Evolutionary conservation across 2,329 filamentous ascomycete species (phyloP).

Genomic region (Exserohilum turcica): DNA sequence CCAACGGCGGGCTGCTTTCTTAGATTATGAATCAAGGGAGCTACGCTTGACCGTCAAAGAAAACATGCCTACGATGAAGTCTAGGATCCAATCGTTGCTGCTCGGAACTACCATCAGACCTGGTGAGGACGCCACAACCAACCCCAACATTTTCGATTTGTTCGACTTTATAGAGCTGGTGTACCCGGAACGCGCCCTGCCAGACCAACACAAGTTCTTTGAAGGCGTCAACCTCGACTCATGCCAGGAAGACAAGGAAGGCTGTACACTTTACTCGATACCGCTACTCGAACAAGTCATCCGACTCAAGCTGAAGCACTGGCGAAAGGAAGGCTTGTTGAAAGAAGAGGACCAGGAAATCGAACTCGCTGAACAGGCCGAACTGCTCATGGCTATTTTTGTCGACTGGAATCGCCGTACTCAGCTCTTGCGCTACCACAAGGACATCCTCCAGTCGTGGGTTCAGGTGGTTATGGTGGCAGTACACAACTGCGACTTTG

Average conservation of each 20-base stretch:
- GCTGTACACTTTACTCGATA: slow-evolving; percentile 67
- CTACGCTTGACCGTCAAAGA: slow-evolving; percentile 76
- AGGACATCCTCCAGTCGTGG: slow-evolving; percentile 80
- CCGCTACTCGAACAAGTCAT: slow-evolving; percentile 76
- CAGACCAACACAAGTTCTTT: slow-evolving; percentile 65
- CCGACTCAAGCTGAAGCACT: slow-evolving; percentile 68
- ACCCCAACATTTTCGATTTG: slow-evolving; percentile 84
- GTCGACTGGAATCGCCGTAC: slow-evolving; percentile 67
- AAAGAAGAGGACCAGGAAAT: slow-evolving; percentile 44
- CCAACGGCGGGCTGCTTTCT: slow-evolving; percentile 72
- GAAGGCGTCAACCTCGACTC: slow-evolving; percentile 69
- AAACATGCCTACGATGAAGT: slow-evolving; percentile 62
- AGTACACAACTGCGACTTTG: slow-evolving; percentile 80
- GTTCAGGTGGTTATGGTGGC: slow-evolving; percentile 82
- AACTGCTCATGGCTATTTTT: slow-evolving; percentile 62
- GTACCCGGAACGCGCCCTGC: slow-evolving; percentile 53
- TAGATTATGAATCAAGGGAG: slow-evolving; percentile 86
- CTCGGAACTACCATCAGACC: slow-evolving; percentile 74
- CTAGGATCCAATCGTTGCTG: slow-evolving; percentile 64
- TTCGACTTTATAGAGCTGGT: slow-evolving; percentile 85
- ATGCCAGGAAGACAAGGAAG: slow-evolving; percentile 64
- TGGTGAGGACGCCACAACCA: slow-evolving; percentile 67
- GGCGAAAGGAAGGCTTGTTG: slow-evolving; percentile 52
- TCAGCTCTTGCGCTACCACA: slow-evolving; percentile 61
- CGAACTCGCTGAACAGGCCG: slow-evolving; percentile 56